phyloP scores from a whole-genome alignment of 2,329 filamentous ascomycete genomes.

The Cladosporium sp. region DNA sequence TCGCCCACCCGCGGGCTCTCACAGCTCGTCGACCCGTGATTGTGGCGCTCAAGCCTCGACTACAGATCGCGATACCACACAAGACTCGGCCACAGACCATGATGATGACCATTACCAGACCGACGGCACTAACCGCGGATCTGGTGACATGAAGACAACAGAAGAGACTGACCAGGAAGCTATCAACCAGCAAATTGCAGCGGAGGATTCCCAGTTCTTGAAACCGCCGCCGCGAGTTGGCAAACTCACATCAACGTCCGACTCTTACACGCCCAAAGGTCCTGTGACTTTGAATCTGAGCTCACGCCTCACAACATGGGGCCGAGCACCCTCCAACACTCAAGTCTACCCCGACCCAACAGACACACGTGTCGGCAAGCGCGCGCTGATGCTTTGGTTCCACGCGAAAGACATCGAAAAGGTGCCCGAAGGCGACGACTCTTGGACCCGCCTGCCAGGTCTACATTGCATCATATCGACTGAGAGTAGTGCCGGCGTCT shows the following conservation, averaged over 20 bases:
- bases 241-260: slow-evolving; percentile 59
- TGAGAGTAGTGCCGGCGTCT: slow-evolving; percentile 70
- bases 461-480: slow-evolving; percentile 72
- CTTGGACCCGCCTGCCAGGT: slow-evolving; percentile 50
- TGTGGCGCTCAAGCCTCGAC: slow-evolving; percentile 10
- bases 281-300: slow-evolving; percentile 62
- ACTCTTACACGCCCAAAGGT: slow-evolving; percentile 50
- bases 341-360: slow-evolving; percentile 57
- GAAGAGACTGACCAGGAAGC: neutral
- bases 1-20: neutral
- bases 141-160: slow-evolving; percentile 3
- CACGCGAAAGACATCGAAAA: slow-evolving; percentile 65
- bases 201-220: slow-evolving; percentile 24
- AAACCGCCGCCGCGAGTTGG: slow-evolving; percentile 52
- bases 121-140: neutral
- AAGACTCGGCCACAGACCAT: neutral
- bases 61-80: slow-evolving; percentile 2
- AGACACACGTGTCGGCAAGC: slow-evolving; percentile 74
- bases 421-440: slow-evolving; percentile 47
- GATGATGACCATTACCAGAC: slow-evolving; percentile 7
- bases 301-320: slow-evolving; percentile 69
- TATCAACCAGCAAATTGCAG: neutral
- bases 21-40: neutral
- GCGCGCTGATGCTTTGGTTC: slow-evolving; percentile 72
- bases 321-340: slow-evolving; percentile 66